Percentiles rank a stretch among this genome's conserved stretches.
Conservation (phyloP, 768 basidiomycete genomes). For the Mycena capillaripes region DNA sequence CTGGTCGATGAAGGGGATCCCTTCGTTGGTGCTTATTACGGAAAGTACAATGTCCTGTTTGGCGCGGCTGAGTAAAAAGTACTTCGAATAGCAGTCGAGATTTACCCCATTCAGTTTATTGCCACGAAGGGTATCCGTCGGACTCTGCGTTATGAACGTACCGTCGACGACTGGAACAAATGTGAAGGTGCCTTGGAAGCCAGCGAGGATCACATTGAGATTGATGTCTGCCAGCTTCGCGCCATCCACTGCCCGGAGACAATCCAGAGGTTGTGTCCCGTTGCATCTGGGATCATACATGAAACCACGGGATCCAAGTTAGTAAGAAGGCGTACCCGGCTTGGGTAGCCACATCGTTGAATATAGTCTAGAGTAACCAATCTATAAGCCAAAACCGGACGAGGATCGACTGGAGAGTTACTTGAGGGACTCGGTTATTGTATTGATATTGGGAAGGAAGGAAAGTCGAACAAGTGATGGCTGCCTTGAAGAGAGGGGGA, state of each 20-base stretch:
- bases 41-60: conserved; percentile 36
- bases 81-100: neutral
- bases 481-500: conserved; percentile 44
- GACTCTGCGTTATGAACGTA: conserved; percentile 47
- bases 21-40: conserved; percentile 44
- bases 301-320: conserved; percentile 11
- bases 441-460: conserved; percentile 48
- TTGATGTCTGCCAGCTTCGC: conserved; percentile 39
- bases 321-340: conserved; percentile 8
- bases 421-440: conserved; percentile 41
- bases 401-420: neutral
- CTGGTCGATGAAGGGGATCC: conserved; percentile 37
- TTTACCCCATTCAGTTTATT: conserved; percentile 46
- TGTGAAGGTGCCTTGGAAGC: conserved; percentile 40
- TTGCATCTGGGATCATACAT: neutral
- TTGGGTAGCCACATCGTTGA: conserved; percentile 5
- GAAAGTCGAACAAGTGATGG: conserved; percentile 47
- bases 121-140: conserved; percentile 44
- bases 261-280: neutral
- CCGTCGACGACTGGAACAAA: conserved; percentile 51
- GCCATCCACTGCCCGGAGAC: conserved; percentile 15
- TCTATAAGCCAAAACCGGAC: too few species aligned
- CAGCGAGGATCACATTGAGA: conserved; percentile 20
- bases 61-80: neutral
- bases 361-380: neutral